A percentile compares a stretch with the other conserved stretches of the same genome.
Evolutionary conservation across 2,329 filamentous ascomycete species (phyloP).

Genomic region (Xylogone sp.): DNA sequence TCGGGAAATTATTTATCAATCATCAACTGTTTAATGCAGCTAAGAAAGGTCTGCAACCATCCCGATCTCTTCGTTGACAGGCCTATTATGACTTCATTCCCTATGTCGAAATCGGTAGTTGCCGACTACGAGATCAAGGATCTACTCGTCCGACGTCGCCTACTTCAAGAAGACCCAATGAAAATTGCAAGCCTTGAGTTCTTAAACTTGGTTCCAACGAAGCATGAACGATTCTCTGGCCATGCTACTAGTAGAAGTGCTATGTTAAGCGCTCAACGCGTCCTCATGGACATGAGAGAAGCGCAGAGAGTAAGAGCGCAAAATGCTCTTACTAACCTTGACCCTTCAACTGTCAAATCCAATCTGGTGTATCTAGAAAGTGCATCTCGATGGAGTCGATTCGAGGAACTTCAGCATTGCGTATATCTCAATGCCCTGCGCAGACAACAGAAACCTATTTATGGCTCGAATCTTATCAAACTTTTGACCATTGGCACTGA

Average conservation of each 20-base stretch:
- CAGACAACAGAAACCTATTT: constrained; percentile 76
- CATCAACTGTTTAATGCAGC: constrained; percentile 96
- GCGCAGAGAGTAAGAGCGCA: constrained; percentile 62
- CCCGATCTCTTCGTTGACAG: constrained; percentile 95
- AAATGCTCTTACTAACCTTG: constrained; percentile 49
- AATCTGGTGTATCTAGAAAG: constrained; percentile 72
- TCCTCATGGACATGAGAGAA: constrained; percentile 68
- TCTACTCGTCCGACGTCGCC: constrained; percentile 59
- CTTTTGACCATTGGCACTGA: constrained; percentile 63
- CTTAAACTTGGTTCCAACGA: constrained; percentile 72
- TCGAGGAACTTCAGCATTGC: constrained; percentile 76
- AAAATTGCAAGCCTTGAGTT: constrained; percentile 68
- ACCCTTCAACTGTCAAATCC: constrained; percentile 65
- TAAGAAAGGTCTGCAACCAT: constrained; percentile 97
- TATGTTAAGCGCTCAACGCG: constrained; percentile 65
- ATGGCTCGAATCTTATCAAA: constrained; percentile 75
- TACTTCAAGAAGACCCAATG: constrained; percentile 61
- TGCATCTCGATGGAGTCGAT: constrained; percentile 61
- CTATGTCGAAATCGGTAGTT: constrained; percentile 76
- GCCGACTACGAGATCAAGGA: constrained; percentile 73
- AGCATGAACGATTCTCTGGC: constrained; percentile 62
- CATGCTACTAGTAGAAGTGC: constrained; percentile 51
- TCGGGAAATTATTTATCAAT: constrained; percentile 97
- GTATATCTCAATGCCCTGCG: constrained; percentile 79
- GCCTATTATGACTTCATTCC: constrained; percentile 94